phyloP scores from a whole-genome alignment of 257 asterid genomes.

The Ajuga chamaepitys region DNA sequence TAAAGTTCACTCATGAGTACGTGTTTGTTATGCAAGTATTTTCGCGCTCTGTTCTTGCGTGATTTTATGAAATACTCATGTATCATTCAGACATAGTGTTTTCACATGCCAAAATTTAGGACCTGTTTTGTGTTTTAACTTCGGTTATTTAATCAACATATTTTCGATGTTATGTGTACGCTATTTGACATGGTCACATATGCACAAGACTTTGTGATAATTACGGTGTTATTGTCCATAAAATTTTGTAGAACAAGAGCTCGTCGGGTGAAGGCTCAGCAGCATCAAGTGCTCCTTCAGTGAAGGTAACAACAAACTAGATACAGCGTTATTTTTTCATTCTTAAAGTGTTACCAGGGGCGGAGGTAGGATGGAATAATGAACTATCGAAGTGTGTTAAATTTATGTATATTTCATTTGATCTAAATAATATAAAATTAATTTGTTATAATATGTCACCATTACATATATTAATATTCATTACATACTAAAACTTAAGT shows the following conservation, averaged over 20 bases:
- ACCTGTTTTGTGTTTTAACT: background rate
- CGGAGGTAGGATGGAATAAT: no score
- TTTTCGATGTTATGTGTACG: background rate
- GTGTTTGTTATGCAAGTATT: no score
- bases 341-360: no score
- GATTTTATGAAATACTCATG: background rate
- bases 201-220: background rate
- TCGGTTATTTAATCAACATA: background rate
- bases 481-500: no score
- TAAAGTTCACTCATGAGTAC: no score
- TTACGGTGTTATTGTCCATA: background rate
- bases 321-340: background rate
- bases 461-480: no score
- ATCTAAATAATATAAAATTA: no score
- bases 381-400: no score
- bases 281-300: conserved; percentile 34
- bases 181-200: background rate
- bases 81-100: background rate
- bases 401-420: no score
- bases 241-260: conserved; percentile 37
- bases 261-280: conserved; percentile 54
- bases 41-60: no score
- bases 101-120: background rate
- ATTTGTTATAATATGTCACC: no score
- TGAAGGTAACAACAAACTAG: conserved; percentile 29